Evolutionary conservation across 2,329 filamentous ascomycete genomes (phyloP), one percentile per base, ranked within the genome.

Genomic region (Aschersonia sp.): DNA sequence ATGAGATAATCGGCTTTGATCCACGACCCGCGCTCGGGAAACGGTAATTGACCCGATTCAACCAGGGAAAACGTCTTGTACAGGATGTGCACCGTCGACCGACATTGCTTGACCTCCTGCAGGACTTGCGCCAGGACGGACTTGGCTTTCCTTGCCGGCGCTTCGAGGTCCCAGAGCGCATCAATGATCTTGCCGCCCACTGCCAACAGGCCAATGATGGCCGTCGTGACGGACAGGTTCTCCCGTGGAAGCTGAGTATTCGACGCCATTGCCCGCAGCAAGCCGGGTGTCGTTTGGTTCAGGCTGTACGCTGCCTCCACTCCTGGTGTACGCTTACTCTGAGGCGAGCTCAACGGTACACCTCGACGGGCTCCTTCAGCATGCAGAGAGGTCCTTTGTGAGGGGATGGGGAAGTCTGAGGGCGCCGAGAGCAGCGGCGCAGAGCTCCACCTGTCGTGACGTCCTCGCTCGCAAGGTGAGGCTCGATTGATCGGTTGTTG

Each of bases 181-280:
- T 66, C 63, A 53, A 62, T 61, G 40, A 58, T 54, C 41, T 58
- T 58, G 51, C 58, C 58, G 49, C 60, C 58, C 40, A 65, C 62
- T 41, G 61, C 60, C 44, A 66, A 51, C 47, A 66, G 59, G 56
- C 63, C 63, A 42, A 60, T 56, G 49, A 64, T 61, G 59, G 63
- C 63, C 10, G 61, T 60, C n/a, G 60, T 58, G 45, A 63, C 60
- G 44, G 61, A 58, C 45, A 65, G 57, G 49, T 56, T 53, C 52
- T 60, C 58, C 49, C 52, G 51, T 37, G 49, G 45, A 32, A 42
- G 22, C 8, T 47, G 32, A n/a, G 43, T 42, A 39, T 41, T n/a
- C n/a, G 45, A 42, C 3, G 35, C 39, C 49, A 49, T 49, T 41
- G 46, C 35, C 22, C 22, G 30, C 30, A 39, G 30, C 33, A 12